phyloP scores from a whole-genome alignment of 2,329 filamentous ascomycete species.

The Aspergillus vadensis region DNA sequence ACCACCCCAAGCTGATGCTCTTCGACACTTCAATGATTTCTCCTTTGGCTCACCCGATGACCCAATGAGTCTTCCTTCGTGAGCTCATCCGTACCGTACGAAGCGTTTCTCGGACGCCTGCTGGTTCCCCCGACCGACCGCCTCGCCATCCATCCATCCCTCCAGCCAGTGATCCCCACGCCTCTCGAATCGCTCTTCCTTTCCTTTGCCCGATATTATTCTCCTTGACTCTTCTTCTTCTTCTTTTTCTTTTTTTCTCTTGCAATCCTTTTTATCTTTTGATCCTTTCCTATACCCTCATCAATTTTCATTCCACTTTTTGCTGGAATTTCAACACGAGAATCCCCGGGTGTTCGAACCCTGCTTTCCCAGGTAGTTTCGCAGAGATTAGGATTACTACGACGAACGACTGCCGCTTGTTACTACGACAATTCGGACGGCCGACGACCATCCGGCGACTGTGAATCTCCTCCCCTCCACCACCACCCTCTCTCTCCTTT shows the following conservation, averaged over 20 bases:
- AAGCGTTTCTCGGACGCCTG: neutral
- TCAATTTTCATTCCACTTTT: neutral
- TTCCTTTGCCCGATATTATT: constrained; percentile 1
- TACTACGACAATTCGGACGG: constrained; percentile 16
- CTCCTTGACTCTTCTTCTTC: constrained; percentile 1
- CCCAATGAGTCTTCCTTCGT: constrained; percentile 1
- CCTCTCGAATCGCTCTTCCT: constrained; percentile 12
- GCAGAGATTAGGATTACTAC: neutral
- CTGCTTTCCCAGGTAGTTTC: constrained; percentile 8
- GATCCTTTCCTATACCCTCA: constrained; percentile 1
- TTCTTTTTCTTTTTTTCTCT: neutral
- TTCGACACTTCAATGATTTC: neutral
- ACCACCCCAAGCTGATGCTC: neutral
- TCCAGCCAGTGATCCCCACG: constrained; percentile 13
- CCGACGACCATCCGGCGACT: constrained; percentile 22
- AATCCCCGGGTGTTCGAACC: constrained; percentile 20
- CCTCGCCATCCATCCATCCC: constrained; percentile 28
- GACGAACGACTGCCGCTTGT: neutral
- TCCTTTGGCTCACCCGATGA: neutral
- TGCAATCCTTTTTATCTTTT: neutral
- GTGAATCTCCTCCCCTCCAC: constrained; percentile 11
- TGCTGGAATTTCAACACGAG: constrained; percentile 18
- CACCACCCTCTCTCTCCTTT: neutral
- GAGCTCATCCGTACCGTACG: neutral
- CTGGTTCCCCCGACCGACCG: constrained; percentile 25